Conservation (phyloP, 2,329 filamentous ascomycete genomes). For the Apiospora phragmitis region DNA sequence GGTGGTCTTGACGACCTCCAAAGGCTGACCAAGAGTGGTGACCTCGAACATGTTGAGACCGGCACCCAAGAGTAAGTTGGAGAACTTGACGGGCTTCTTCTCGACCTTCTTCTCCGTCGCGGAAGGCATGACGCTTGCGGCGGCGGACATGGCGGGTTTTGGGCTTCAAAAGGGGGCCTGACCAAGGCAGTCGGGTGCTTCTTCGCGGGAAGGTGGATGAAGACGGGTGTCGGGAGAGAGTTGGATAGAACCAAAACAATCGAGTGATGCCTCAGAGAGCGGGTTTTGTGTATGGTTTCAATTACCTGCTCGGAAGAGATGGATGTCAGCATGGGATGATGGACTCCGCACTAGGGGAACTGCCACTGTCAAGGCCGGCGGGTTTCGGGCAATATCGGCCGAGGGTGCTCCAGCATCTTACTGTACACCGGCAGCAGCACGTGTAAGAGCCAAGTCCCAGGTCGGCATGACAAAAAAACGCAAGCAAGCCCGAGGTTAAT, state of each 20-base stretch:
- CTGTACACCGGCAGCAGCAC: background rate
- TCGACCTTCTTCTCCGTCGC: slow-evolving; percentile 62
- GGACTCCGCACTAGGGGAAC: background rate
- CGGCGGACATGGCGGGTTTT: slow-evolving; percentile 61
- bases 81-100: slow-evolving; percentile 99
- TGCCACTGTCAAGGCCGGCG: background rate
- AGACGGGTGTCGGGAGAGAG: slow-evolving; percentile 5
- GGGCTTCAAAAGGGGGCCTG: slow-evolving; percentile 69
- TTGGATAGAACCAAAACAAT: slow-evolving; percentile 15
- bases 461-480: background rate
- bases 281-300: background rate
- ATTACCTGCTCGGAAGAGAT: background rate
- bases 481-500: slow-evolving; percentile 3
- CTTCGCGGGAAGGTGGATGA: slow-evolving; percentile 58
- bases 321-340: slow-evolving; percentile 4
- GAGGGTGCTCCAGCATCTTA: background rate
- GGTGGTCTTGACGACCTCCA: slow-evolving; percentile 99
- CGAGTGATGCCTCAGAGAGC: slow-evolving; percentile 16
- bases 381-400: slow-evolving; percentile 1
- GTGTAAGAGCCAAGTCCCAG: background rate
- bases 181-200: slow-evolving; percentile 96
- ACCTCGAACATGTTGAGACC: slow-evolving; percentile 96
- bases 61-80: slow-evolving; percentile 92
- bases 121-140: slow-evolving; percentile 50
- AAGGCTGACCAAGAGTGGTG: slow-evolving; percentile 66